Base-by-base conservation (phyloP, 257 asterid genomes). In the Phtheirospermum japonicum region DNA sequence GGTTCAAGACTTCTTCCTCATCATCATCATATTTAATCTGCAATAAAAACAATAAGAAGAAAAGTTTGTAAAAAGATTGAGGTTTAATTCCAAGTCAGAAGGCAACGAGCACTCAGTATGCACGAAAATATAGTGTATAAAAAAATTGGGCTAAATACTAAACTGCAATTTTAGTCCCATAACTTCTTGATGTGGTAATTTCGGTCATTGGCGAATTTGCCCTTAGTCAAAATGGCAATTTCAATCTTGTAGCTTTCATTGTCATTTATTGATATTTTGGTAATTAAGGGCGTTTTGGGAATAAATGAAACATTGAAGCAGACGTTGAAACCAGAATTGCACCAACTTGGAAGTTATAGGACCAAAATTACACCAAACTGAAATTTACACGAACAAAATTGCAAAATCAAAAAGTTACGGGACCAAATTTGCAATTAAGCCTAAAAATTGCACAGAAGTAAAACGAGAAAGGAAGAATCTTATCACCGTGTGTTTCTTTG, bases 401-500 rank as follows among this genome's bases (percentile, higher is more conserved):
- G 28, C 28, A 23, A 42, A 12, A 11, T 13, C 6, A 42, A 4
- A n/a, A 11, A 12, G 2, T 12, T 11, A 13, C 0, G 16, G 6
- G 49, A 12, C 18, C 49, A 42, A 42, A 0, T 12, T 42, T 42
- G 6, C 39, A 32, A 12, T 40, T 39, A 6, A 42, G 12, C 40
- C 1, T 42, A 55, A n/a, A 40, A 18, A 48, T 33, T 26, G 12
- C 63, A 4, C 19, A 28, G 9, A 39, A 30, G 58, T 18, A 64
- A 26, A 57, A 10, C 7, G 33, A 57, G 43, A 49, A 36, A 54
- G 26, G 50, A 46, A 63, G 63, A 39, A 51, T 30, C 13, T 14
- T 31, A 43, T 69, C 70, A 81, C 87, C 84, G 45, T 61, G 65
- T 81, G 87, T 58, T 73, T 73, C 59, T 71, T 76, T 50, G 71